Evolutionary conservation across 129 eudicot species (phyloP).

Genomic region (Flaveria bidentis): DNA sequence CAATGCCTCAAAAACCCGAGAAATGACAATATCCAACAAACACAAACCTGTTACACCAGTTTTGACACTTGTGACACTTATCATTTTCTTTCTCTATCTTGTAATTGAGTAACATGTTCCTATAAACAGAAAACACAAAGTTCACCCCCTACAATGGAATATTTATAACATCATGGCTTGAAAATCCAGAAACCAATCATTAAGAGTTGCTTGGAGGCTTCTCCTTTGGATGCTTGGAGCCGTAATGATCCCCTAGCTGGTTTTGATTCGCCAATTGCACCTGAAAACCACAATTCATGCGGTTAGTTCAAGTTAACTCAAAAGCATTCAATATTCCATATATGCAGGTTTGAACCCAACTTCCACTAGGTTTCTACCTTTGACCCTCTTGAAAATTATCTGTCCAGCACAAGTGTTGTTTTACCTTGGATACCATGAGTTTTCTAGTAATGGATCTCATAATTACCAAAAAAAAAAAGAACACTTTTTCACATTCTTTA

Average conservation of each 20-base stretch:
- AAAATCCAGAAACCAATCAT: slow-evolving; percentile 27
- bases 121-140: slow-evolving; percentile 11
- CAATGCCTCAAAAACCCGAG: background rate
- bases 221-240: slow-evolving; percentile 91
- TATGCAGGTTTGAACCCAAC: background rate
- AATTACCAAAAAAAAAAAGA: background rate
- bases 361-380: too few relatives aligned
- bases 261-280: slow-evolving; percentile 83
- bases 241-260: slow-evolving; percentile 84
- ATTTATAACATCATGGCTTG: background rate
- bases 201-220: slow-evolving; percentile 84
- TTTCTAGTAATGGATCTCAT: too few relatives aligned
- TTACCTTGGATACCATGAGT: too few relatives aligned
- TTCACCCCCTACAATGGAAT: background rate
- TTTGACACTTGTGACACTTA: slow-evolving; percentile 16
- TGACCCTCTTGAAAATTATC: too few relatives aligned
- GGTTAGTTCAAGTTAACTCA: background rate
- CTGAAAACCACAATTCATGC: slow-evolving; percentile 40
- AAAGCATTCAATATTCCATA: background rate
- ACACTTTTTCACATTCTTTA: background rate
- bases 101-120: slow-evolving; percentile 6
- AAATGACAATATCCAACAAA: background rate
- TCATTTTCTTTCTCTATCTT: slow-evolving; percentile 10
- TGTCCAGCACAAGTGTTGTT: too few relatives aligned
- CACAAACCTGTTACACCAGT: slow-evolving; percentile 14